Conservation (phyloP, 768 basidiomycete genomes). For the Punctularia strigosozonata region DNA sequence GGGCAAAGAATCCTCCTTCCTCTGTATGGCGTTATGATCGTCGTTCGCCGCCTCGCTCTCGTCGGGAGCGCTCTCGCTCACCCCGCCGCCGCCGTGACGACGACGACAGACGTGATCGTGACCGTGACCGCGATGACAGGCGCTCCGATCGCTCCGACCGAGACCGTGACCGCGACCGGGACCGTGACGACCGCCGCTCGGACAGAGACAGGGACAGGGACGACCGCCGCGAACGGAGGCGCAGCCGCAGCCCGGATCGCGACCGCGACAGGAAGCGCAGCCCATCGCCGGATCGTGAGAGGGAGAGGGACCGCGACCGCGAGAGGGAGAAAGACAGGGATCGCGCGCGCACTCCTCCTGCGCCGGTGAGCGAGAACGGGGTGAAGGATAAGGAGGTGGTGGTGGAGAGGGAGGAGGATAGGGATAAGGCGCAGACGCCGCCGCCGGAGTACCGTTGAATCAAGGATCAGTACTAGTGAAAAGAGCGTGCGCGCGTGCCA, state of each 20-base stretch:
- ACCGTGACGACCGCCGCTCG: constrained; percentile 21
- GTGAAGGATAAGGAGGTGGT: constrained; percentile 32
- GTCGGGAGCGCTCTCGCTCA: constrained; percentile 20
- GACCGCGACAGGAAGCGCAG: constrained; percentile 34
- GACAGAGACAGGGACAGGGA: constrained; percentile 18
- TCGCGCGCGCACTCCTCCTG: constrained; percentile 43
- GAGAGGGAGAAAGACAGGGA: constrained; percentile 19
- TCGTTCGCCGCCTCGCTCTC: constrained; percentile 31
- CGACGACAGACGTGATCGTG: constrained; percentile 9
- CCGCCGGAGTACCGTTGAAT: constrained; percentile 41
- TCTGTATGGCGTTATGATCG: constrained; percentile 73
- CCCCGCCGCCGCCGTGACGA: constrained; percentile 24
- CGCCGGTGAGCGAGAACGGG: no score
- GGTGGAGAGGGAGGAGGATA: constrained; percentile 31
- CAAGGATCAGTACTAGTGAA: background rate
- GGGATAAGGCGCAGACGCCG: constrained; percentile 46
- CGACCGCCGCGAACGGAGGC: constrained; percentile 32
- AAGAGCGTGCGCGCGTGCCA: background rate
- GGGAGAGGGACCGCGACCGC: background rate
- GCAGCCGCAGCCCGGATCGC: constrained; percentile 40
- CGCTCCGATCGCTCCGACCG: no score
- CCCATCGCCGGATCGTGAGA: constrained; percentile 22
- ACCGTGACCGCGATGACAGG: constrained; percentile 18
- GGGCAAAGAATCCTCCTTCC: constrained; percentile 77
- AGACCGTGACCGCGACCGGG: constrained; percentile 30